Base-by-base conservation (phyloP, 2,329 filamentous ascomycete species). In the Fusarium musae region DNA sequence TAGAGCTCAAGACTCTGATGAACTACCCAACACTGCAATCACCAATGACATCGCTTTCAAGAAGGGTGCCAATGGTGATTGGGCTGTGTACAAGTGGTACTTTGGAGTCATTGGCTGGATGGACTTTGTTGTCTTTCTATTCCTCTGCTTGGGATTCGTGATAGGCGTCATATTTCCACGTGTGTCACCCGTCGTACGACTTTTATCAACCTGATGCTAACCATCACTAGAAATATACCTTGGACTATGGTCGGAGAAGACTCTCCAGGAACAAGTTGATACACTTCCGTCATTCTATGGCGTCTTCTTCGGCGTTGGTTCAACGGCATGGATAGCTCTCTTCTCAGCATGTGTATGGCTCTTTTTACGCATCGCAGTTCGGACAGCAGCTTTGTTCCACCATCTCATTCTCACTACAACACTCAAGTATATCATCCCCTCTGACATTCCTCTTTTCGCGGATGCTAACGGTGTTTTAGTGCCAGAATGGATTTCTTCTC, bases 401-500 rank as follows among this genome's bases (percentile, higher is more conserved):
- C 23, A 40, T 30, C 34, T 54, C 5, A 54, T 54, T 9, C 50
- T 54, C 4, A 30, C 50, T 3, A 54, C 50, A 17, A 54, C 50
- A n/a, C 50, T 54, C 19, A 54, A 54, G 50, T 54, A n/a, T 7
- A 5, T 4, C 3, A 1, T 5, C 9, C 10, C 7, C 5, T 28
- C 28, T 28, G 7, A 28, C 28, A 28, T 6, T 28, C 28, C 16
- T 21, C 8, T 19, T 26, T 21, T 16, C 4, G 4, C 12, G 3
- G 1, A 9, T 28, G 5, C 23, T 54, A n/a, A 54, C 4, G 0
- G 10, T 3, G 1, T 6, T 17, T 28, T n/a, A 54, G 50, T 9
- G 50, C 50, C 10, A 54, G 26, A n/a, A 54, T 54, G 50, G 50
- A 40, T 17, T 54, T 54, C 34, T 54, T 54, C 34, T 40, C 50